Evolutionary conservation across 495 filamentous ascomycete genomes (phyloP).

Genomic region (Penicillium arizonense): DNA sequence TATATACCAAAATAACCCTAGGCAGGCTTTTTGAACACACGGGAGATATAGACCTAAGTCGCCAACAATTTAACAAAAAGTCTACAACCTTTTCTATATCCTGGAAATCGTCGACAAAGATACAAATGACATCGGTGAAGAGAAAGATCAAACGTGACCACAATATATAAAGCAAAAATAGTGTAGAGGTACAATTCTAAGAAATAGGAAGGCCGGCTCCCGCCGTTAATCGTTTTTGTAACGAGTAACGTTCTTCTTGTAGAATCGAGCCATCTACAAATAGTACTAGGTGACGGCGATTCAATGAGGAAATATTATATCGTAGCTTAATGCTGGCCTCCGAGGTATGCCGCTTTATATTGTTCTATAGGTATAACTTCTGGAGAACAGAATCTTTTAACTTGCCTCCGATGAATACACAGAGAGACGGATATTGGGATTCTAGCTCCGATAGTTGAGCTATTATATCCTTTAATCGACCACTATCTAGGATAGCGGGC

Average conservation of each 20-base stretch:
- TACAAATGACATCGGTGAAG: conserved; percentile 24
- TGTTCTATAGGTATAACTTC: too few species aligned
- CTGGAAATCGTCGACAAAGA: conserved; percentile 21
- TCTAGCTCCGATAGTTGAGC: too few species aligned
- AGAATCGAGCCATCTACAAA: conserved; percentile 16
- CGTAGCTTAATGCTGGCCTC: conserved; percentile 22
- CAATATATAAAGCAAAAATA: conserved; percentile 8
- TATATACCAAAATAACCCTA: conserved; percentile 10
- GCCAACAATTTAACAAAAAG: conserved; percentile 11
- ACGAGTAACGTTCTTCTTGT: neutral
- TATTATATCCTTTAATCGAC: too few species aligned
- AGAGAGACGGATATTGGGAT: too few species aligned
- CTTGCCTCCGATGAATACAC: too few species aligned
- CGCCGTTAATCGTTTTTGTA: neutral
- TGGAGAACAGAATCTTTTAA: too few species aligned
- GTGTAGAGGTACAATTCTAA: conserved; percentile 6
- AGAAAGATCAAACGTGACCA: conserved; percentile 20
- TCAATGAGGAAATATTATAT: conserved; percentile 10
- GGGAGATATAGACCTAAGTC: conserved; percentile 6
- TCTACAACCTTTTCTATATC: conserved; percentile 1
- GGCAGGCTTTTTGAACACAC: conserved; percentile 7
- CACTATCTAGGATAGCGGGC: too few species aligned
- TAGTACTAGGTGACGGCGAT: conserved; percentile 8
- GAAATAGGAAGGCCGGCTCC: conserved; percentile 5
- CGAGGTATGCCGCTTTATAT: too few species aligned